These are phyloP conservation scores for Clarkia xantiana DNA, from an alignment of 345 rosid species.

Conservation along the genomic window DNA sequence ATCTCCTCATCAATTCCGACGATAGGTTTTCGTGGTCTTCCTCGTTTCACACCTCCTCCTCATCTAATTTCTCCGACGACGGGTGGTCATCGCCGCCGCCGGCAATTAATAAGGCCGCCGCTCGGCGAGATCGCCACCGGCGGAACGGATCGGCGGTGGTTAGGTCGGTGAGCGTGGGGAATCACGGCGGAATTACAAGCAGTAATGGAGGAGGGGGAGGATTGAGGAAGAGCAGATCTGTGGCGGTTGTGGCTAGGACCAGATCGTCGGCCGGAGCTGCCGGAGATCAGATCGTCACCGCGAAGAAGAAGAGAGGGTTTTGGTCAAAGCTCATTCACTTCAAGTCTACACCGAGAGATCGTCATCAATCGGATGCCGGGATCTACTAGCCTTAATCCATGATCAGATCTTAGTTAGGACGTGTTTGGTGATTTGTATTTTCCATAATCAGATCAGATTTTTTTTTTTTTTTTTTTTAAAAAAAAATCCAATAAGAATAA, in stretches of 20 bases:
- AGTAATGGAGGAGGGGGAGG: conserved; percentile 9
- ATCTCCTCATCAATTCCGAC: background rate
- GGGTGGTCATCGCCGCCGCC: conserved; percentile 5
- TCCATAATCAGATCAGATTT: too few species aligned
- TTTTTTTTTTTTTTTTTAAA: too few species aligned
- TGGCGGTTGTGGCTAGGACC: conserved; percentile 30
- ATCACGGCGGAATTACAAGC: too few species aligned
- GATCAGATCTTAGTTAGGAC: too few species aligned
- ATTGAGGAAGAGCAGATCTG: conserved; percentile 74
- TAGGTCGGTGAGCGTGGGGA: conserved; percentile 18
- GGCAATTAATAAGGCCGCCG: too few species aligned
- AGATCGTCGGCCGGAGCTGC: conserved; percentile 3
- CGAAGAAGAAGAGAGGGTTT: conserved; percentile 39
- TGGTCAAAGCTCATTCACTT: conserved; percentile 53
- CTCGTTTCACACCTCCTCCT: background rate
- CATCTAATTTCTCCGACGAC: background rate
- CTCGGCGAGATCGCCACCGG: conserved; percentile 14
- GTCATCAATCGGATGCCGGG: background rate
- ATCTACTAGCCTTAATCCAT: too few species aligned
- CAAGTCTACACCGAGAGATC: conserved; percentile 12
- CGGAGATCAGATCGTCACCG: conserved; percentile 1
- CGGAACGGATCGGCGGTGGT: conserved; percentile 27
- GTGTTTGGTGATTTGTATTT: too few species aligned
- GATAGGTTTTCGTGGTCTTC: background rate
- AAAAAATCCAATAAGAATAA: too few species aligned